Percentiles rank a stretch among this genome's conserved stretches.
phyloP scores from a whole-genome alignment of 1,139 yeast genomes.

The Zygoascus hellenicus region DNA sequence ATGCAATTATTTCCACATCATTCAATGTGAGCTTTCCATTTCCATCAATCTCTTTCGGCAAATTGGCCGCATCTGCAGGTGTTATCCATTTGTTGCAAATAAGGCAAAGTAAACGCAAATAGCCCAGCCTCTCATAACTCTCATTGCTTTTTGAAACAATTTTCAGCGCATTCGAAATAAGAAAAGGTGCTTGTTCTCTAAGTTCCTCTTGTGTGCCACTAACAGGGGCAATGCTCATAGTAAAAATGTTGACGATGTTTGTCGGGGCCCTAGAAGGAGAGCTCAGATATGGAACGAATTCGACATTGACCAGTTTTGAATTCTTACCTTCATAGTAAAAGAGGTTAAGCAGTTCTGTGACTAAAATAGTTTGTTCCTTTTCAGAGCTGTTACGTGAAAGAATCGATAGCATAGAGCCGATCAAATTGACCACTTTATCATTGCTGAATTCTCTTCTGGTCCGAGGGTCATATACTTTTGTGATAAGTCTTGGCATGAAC shows the following conservation, averaged over 20 bases:
- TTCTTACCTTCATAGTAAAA: conserved; percentile 16
- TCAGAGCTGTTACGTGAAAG: conserved; percentile 13
- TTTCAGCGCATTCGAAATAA: conserved; percentile 24
- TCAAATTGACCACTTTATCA: conserved; percentile 18
- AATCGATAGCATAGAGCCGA: conserved; percentile 15
- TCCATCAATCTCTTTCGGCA: conserved; percentile 1
- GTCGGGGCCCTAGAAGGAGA: conserved; percentile 29
- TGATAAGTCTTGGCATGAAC: conserved; percentile 24
- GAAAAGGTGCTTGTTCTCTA: conserved; percentile 15
- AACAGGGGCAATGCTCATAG: conserved; percentile 24
- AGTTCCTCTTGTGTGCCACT: conserved; percentile 13
- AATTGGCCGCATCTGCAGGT: neutral
- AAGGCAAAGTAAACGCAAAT: conserved; percentile 54
- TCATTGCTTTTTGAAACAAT: conserved; percentile 23
- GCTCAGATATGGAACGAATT: conserved; percentile 4
- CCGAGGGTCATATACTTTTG: conserved; percentile 16
- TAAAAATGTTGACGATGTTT: conserved; percentile 44
- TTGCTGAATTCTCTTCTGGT: conserved; percentile 12
- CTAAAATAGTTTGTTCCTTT: conserved; percentile 18
- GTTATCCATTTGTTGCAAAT: conserved; percentile 50
- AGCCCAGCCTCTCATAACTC: conserved; percentile 45
- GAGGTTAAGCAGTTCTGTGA: conserved; percentile 19
- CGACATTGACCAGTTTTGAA: neutral
- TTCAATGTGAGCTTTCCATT: conserved; percentile 16
- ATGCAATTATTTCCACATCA: conserved; percentile 50